Evolutionary conservation across 352 stramenopile species (phyloP), one percentile per base, ranked within the genome.

Genomic region (Phytophthora sansomeana): DNA sequence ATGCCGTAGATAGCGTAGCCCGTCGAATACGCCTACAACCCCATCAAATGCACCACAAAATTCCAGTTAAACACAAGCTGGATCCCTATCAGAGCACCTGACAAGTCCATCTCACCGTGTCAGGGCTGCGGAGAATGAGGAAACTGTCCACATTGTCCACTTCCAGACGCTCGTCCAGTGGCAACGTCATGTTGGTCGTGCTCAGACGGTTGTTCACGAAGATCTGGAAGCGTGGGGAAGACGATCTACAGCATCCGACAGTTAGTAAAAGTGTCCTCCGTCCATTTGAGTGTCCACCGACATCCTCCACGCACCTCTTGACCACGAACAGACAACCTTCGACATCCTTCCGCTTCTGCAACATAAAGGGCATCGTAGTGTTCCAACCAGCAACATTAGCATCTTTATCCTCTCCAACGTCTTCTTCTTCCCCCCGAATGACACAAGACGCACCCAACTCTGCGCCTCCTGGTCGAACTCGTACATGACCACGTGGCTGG

Each of bases 181-280:
- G 58, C 57, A 96, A 81, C 69, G 81, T 85, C 81, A 96, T 90
- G 63, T 96, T 96, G 46, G 83, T 93, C 50, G 88, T 96, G 65
- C 83, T 96, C 62, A 96, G 56, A n/a, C 88, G 88, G 66, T 96
- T 96, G 68, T 92, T 96, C n/a, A 96, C 85, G 48, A 90, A 91
- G 54, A 96, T 87, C 76, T 96, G 88, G 72, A 93, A 94, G 48
- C 81, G 84, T 30, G 88, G 88, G 19, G 84, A 69, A 44, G 84
- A 83, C 51, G 83, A 89, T 76, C 86, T 93, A 30, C 48, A 66
- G 39, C 10, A 58, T 0, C 33, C 19, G 52, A 24, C 36, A 38
- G 35, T 53, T 21, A 53, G 26, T 63, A 26, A 33, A 39, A 17
- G 6, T n/a, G 4, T n/a, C 13, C 7, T 24, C 35, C 13, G 21